Evolutionary conservation across 257 asterid species (phyloP).

Genomic region (Prunella vulgaris): DNA sequence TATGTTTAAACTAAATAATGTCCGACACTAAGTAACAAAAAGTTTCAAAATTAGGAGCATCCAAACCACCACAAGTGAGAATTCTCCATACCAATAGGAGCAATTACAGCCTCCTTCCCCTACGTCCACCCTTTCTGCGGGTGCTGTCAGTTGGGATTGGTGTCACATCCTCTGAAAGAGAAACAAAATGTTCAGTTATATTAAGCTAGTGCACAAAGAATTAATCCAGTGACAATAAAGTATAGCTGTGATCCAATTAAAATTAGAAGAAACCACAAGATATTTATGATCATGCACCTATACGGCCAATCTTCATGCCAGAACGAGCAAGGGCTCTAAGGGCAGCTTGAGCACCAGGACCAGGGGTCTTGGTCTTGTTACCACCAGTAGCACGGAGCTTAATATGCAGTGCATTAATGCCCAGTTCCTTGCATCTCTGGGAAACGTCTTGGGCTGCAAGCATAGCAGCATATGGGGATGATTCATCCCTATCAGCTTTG

Average conservation of each 20-base stretch:
- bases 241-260: background rate
- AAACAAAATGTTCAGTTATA: background rate
- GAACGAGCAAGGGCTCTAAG: slow-evolving; percentile 94
- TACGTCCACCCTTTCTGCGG: slow-evolving; percentile 88
- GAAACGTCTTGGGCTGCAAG: slow-evolving; percentile 94
- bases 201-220: background rate
- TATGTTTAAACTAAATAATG: slow-evolving; percentile 3
- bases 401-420: slow-evolving; percentile 80
- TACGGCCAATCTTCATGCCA: slow-evolving; percentile 94
- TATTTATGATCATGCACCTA: slow-evolving; percentile 33
- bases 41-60: slow-evolving; percentile 2
- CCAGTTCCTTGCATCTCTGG: slow-evolving; percentile 92
- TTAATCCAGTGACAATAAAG: too few relatives aligned
- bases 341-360: slow-evolving; percentile 95
- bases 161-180: slow-evolving; percentile 76
- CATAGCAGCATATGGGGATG: slow-evolving; percentile 97
- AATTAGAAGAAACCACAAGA: background rate
- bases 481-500: slow-evolving; percentile 91
- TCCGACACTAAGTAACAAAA: slow-evolving; percentile 21
- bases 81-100: background rate
- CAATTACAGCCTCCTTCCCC: slow-evolving; percentile 78
- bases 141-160: slow-evolving; percentile 93
- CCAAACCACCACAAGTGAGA: slow-evolving; percentile 13
- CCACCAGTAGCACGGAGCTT: slow-evolving; percentile 96
- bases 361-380: slow-evolving; percentile 90